These are phyloP conservation scores for Ogataea trehalophila DNA, from an alignment of 805 yeast species.

Conservation along the genomic window DNA sequence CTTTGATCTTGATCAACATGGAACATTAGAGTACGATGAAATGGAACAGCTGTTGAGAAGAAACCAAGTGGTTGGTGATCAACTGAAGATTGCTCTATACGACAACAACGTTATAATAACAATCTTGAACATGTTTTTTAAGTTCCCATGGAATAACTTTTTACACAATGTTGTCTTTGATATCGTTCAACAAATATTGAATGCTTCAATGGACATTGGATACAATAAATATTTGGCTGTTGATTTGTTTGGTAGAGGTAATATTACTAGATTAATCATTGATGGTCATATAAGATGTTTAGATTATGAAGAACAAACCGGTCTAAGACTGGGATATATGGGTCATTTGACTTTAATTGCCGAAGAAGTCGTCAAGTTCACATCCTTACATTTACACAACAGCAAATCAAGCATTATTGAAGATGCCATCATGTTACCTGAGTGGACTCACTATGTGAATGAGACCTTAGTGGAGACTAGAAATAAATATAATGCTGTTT, in stretches of 20 bases:
- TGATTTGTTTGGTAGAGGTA: slow-evolving; percentile 65
- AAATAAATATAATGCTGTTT: slow-evolving; percentile 87
- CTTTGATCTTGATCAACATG: slow-evolving; percentile 15
- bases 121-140: slow-evolving; percentile 64
- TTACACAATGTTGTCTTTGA: slow-evolving; percentile 97
- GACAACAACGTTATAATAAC: slow-evolving; percentile 67
- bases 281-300: slow-evolving; percentile 56
- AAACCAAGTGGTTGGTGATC: slow-evolving; percentile 73
- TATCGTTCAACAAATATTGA: slow-evolving; percentile 88
- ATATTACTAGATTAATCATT: slow-evolving; percentile 53
- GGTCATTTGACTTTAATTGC: slow-evolving; percentile 94
- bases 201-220: slow-evolving; percentile 76
- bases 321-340: slow-evolving; percentile 84
- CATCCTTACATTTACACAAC: slow-evolving; percentile 30
- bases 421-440: slow-evolving; percentile 44
- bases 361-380: slow-evolving; percentile 91
- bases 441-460: slow-evolving; percentile 81
- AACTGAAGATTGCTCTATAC: slow-evolving; percentile 72
- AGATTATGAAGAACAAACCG: slow-evolving; percentile 52
- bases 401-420: slow-evolving; percentile 50
- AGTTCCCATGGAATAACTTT: slow-evolving; percentile 95
- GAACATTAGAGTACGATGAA: slow-evolving; percentile 15
- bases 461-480: slow-evolving; percentile 82
- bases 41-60: slow-evolving; percentile 36
- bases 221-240: slow-evolving; percentile 72